Conservation (phyloP, 208 protist species). For the Crithidia fasciculata region DNA sequence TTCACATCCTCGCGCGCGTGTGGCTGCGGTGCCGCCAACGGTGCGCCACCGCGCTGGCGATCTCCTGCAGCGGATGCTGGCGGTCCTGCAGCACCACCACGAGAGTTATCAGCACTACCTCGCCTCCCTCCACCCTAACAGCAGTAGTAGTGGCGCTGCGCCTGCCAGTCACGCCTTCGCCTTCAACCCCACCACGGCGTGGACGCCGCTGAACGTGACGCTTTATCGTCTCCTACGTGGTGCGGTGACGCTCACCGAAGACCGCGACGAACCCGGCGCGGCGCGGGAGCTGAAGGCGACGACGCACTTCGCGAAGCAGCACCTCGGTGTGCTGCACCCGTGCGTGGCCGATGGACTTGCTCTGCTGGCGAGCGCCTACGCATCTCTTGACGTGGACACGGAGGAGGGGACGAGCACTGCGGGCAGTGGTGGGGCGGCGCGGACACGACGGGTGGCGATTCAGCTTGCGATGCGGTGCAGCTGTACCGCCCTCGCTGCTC, state of each 20-base stretch:
- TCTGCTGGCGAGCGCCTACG: conserved; percentile 29
- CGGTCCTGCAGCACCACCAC: conserved; percentile 29
- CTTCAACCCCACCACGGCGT: conserved; percentile 11
- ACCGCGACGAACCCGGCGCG: conserved; percentile 52
- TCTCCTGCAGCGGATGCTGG: conserved; percentile 37
- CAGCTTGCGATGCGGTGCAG: conserved; percentile 43
- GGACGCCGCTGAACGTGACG: conserved; percentile 47
- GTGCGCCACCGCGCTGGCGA: conserved; percentile 31
- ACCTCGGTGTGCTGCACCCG: conserved; percentile 40
- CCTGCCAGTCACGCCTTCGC: not conserved
- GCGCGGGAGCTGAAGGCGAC: conserved; percentile 40
- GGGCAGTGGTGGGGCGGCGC: conserved; percentile 2
- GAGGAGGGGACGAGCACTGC: not conserved
- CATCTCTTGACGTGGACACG: conserved; percentile 35
- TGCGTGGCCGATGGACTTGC: conserved; percentile 35
- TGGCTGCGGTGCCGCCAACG: conserved; percentile 6
- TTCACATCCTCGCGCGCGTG: not conserved
- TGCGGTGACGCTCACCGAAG: conserved; percentile 36
- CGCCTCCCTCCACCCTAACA: not conserved
- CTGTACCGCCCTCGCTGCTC: conserved; percentile 29
- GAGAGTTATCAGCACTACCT: conserved; percentile 4
- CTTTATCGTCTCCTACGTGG: conserved; percentile 55
- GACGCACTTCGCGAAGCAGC: conserved; percentile 31
- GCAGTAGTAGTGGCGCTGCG: too few relatives aligned
- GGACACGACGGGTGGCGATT: conserved; percentile 29